A percentile compares a stretch with the other conserved stretches of the same genome.
These are phyloP conservation scores for Xylaria nigripes DNA, from an alignment of 495 filamentous ascomycete species.

Conservation along the genomic window DNA sequence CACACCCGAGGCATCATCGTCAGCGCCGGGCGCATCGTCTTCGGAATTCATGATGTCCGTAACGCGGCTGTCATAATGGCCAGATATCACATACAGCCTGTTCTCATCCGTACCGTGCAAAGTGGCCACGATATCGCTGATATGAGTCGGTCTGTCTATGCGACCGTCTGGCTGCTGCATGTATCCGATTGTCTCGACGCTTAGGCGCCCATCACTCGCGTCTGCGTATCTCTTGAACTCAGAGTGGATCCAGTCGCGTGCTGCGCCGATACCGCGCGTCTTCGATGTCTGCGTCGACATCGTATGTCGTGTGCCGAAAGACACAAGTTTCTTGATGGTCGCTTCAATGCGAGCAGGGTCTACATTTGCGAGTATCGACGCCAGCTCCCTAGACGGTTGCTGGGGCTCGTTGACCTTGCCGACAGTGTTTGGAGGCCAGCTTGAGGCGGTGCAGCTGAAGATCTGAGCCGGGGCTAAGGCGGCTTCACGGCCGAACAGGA, in stretches of 20 bases:
- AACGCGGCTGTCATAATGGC: slow-evolving; percentile 46
- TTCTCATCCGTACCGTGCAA: slow-evolving; percentile 39
- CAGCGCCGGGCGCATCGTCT: slow-evolving; percentile 45
- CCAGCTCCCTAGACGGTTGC: slow-evolving; percentile 36
- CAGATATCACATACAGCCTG: slow-evolving; percentile 43
- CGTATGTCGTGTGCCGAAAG: slow-evolving; percentile 47
- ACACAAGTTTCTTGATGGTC: slow-evolving; percentile 40
- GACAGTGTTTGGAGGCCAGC: slow-evolving; percentile 22
- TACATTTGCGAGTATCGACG: slow-evolving; percentile 34
- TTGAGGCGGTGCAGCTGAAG: slow-evolving; percentile 19
- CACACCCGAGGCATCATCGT: slow-evolving; percentile 41
- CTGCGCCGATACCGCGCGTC: slow-evolving; percentile 45
- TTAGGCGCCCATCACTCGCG: slow-evolving; percentile 34
- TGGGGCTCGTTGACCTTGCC: slow-evolving; percentile 36
- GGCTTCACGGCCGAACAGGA: slow-evolving; percentile 1
- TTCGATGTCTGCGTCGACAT: slow-evolving; percentile 37
- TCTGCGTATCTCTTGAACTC: slow-evolving; percentile 35
- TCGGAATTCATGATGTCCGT: slow-evolving; percentile 42
- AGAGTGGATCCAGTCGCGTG: slow-evolving; percentile 43
- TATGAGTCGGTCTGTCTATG: slow-evolving; percentile 37
- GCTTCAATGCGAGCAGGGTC: slow-evolving; percentile 35
- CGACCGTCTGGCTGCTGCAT: slow-evolving; percentile 34
- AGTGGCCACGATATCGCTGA: slow-evolving; percentile 45
- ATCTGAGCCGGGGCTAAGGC: background rate
- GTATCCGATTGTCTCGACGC: slow-evolving; percentile 37